Evolutionary conservation across 495 filamentous ascomycete species (phyloP), one percentile per base, ranked within the genome.

Genomic region (Podospora pseudoanserina): DNA sequence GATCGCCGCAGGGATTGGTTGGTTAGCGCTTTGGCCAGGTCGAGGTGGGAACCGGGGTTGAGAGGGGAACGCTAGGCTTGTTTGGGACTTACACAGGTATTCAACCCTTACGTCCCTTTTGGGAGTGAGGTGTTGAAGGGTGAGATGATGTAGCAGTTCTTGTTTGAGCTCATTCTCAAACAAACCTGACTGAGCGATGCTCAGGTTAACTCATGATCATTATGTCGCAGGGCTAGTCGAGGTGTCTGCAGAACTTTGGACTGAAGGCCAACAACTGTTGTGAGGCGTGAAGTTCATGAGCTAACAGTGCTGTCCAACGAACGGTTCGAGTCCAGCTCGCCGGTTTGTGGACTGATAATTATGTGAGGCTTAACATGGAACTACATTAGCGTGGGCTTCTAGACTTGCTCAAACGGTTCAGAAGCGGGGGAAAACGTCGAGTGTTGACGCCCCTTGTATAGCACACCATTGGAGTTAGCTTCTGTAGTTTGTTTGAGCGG

Each of bases 1-100:
- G 68, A 70, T 70, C 65, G 64, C 20, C 65, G 65, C 68, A 70
- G 68, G 68, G 68, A 54, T 67, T 5, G 15, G 26, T 28, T 23
- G 23, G 23, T 23, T 23, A 26, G 59, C 26, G 13, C 39, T 62
- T 53, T 63, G 28, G 32, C 65, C 59, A 56, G 4, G 13, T 19
- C 9, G 18, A 58, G 57, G 28, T 13, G 9, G 39, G 13, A 49
- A 49, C 23, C 55, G n/a, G 55, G 55, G 55, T 26, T 15, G 6
- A 3, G 7, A 6, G 23, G 60, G 60, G 20, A 18, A 9, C 60
- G 26, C 60, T 62, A 30, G 60, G 6, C 30, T 27, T 30, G 6
- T 34, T 32, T 62, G 60, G 30, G 27, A 28, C 19, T 34, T 49
- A 49, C 9, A 49, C 39, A 16, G 5, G 15, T 32, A 7, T 32